Conservation (phyloP, 495 filamentous ascomycete genomes). For the Penicillium waksmanii region DNA sequence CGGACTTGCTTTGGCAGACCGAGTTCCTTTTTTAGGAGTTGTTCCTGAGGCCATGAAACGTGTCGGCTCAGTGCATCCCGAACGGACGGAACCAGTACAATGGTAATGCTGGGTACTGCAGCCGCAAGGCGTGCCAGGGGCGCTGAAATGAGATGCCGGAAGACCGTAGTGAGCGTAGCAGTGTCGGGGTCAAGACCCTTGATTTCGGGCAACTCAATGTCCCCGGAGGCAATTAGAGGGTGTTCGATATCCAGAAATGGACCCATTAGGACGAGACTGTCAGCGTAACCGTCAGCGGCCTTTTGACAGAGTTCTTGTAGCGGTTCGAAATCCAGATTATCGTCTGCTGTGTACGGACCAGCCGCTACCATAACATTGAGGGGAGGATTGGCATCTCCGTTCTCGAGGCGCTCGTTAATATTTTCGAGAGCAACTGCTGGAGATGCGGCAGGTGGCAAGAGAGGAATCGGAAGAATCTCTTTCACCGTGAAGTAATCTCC, state of each 20-base stretch:
- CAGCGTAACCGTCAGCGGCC: conserved; percentile 73
- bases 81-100: conserved; percentile 82
- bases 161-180: conserved; percentile 78
- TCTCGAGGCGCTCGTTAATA: conserved; percentile 66
- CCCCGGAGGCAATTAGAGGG: conserved; percentile 82
- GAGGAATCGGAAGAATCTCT: conserved; percentile 73
- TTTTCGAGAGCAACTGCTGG: conserved; percentile 59
- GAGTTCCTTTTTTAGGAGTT: conserved; percentile 69
- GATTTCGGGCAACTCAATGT: conserved; percentile 85
- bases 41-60: conserved; percentile 89
- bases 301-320: conserved; percentile 77
- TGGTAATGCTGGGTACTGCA: conserved; percentile 72
- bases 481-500: conserved; percentile 82
- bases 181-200: conserved; percentile 71
- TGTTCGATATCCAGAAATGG: conserved; percentile 93
- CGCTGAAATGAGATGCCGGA: conserved; percentile 75
- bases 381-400: conserved; percentile 60
- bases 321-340: conserved; percentile 87
- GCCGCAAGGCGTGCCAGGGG: conserved; percentile 66
- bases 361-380: conserved; percentile 77
- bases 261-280: conserved; percentile 79
- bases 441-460: conserved; percentile 70
- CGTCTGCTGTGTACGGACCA: conserved; percentile 89
- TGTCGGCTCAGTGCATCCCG: conserved; percentile 85
- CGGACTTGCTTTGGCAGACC: conserved; percentile 73